Percentiles rank a stretch among this genome's conserved stretches.
These are phyloP conservation scores for Immersiella caudata DNA, from an alignment of 495 filamentous ascomycete species.

Conservation along the genomic window DNA sequence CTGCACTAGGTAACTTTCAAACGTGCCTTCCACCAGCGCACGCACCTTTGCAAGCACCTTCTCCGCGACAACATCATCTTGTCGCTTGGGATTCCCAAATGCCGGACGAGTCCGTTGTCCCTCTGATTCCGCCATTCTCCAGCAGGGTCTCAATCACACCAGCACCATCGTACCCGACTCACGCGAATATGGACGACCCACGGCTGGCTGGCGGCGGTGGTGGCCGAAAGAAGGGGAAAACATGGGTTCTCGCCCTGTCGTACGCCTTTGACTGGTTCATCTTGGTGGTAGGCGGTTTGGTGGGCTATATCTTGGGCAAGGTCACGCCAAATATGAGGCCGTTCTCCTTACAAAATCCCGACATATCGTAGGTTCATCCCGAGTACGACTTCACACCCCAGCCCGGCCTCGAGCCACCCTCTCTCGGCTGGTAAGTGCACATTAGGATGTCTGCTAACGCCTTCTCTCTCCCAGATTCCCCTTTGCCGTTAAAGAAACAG, in stretches of 20 bases:
- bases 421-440: too few species aligned
- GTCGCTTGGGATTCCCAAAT: conserved; percentile 27
- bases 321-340: conserved; percentile 61
- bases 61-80: neutral
- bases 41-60: conserved; percentile 17
- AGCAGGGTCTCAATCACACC: conserved; percentile 29
- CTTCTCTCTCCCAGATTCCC: conserved; percentile 57
- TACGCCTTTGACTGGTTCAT: conserved; percentile 55
- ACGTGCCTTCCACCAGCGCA: conserved; percentile 8
- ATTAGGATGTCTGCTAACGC: neutral
- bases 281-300: conserved; percentile 40
- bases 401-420: neutral
- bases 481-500: conserved; percentile 71
- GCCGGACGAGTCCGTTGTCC: conserved; percentile 37
- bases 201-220: conserved; percentile 22
- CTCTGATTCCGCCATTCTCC: conserved; percentile 30
- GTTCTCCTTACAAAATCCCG: conserved; percentile 50
- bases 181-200: conserved; percentile 29
- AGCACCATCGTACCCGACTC: conserved; percentile 24
- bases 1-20: neutral
- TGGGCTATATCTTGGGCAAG: conserved; percentile 51
- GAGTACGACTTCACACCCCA: neutral
- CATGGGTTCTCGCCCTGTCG: conserved; percentile 41
- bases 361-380: conserved; percentile 45
- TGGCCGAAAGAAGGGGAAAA: conserved; percentile 31